Evolutionary conservation across 169 alveolate genomes (phyloP), one percentile per base, ranked within the genome.

Genomic region (Plasmodium vivax): DNA sequence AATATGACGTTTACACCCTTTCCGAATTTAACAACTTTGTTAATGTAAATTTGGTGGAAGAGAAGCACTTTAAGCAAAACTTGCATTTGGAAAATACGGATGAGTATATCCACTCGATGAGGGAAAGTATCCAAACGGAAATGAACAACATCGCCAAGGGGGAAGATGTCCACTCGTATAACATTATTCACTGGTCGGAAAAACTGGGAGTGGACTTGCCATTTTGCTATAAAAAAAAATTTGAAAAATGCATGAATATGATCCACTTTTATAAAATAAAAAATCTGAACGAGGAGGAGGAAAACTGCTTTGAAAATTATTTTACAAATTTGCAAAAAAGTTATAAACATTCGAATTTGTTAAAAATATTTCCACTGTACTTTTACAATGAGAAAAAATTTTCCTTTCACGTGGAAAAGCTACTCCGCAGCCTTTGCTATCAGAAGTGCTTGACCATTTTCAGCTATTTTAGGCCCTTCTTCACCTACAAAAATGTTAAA

Each of bases 361-460:
- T 90, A 23, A 90, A 68, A 90, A 80, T 90, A 62, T 80, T 90
- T 45, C 94, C 94, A 36, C 83, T 90, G 30, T 80, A 90, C 68
- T 90, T 90, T 90, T 90, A 62, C 82, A 90, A 90, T 80, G 94
- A 90, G 8, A 62, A 43, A 5, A 90, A 41, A 68, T 90, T 90
- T 41, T 34, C 91, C n/a, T 32, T 58, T 32, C 58, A 90, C 73
- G 90, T 80, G 32, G 87, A 90, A 90, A 80, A 73, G n/a, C n/a
- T 80, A 79, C 38, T 90, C 1, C 94, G 94, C 27, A 80, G 77
- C 68, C 68, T 90, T 43, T 90, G 94, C 51, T 90, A 80, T 68
- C 94, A 90, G 41, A 90, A 90, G 34, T 90, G 88, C 36, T 68
- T 90, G 7, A 90, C 91, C 1, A 38, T 90, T n/a, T 90, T 90